Percentiles rank a stretch among this genome's conserved stretches.
Conservation (phyloP, 2,329 filamentous ascomycete species). For the Fusarium tupiense region DNA sequence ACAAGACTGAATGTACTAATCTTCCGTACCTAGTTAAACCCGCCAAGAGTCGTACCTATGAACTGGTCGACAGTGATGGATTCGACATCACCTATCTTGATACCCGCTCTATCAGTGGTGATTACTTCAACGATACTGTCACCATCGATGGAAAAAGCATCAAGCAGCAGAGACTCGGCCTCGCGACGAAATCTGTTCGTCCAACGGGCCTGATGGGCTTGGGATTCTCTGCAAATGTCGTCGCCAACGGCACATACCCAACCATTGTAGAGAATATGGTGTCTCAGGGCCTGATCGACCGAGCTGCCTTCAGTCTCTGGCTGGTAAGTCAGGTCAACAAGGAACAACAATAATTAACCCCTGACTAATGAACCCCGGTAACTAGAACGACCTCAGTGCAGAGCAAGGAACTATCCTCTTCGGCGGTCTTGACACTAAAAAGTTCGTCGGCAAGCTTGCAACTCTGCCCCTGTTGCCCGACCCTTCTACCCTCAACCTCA, state of each 20-base stretch:
- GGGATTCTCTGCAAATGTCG: conserved; percentile 64
- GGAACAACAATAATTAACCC: background rate
- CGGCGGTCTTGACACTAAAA: conserved; percentile 79
- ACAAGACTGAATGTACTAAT: background rate
- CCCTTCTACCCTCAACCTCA: conserved; percentile 52
- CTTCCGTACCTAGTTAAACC: conserved; percentile 49
- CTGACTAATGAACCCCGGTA: conserved; percentile 4
- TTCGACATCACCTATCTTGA: conserved; percentile 72
- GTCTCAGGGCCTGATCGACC: conserved; percentile 68
- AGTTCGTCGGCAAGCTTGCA: conserved; percentile 67
- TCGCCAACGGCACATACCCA: conserved; percentile 55
- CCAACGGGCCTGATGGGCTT: conserved; percentile 68
- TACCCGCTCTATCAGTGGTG: conserved; percentile 61
- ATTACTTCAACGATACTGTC: conserved; percentile 68
- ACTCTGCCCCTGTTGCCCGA: conserved; percentile 58
- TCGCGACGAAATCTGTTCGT: conserved; percentile 59
- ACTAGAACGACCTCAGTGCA: conserved; percentile 67
- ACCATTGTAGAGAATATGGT: conserved; percentile 74
- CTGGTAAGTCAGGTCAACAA: conserved; percentile 50
- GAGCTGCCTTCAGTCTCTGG: conserved; percentile 75
- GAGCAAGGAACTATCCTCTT: conserved; percentile 78
- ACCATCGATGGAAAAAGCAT: conserved; percentile 59
- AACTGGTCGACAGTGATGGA: conserved; percentile 52
- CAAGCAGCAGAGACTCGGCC: conserved; percentile 63
- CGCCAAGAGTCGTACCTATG: conserved; percentile 59